phyloP scores from a whole-genome alignment of 352 stramenopile genomes.

The Lagenidium sp. region DNA sequence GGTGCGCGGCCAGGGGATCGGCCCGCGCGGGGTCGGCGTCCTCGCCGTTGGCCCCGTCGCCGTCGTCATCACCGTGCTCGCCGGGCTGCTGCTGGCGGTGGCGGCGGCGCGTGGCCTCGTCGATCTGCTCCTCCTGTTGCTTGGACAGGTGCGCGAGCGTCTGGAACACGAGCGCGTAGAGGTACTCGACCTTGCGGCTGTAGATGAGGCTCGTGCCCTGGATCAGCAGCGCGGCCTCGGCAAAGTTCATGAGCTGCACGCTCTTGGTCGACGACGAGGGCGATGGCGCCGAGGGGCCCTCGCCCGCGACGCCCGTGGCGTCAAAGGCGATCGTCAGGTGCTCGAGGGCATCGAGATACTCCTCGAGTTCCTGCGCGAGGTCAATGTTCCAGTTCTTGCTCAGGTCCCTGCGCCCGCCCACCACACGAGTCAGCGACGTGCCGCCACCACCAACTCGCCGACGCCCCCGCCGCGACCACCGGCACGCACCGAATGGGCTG shows the following conservation, averaged over 20 bases:
- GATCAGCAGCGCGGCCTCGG: constrained; percentile 89
- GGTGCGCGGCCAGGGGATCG: constrained; percentile 1
- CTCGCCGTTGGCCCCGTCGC: constrained; percentile 12
- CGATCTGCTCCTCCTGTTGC: constrained; percentile 38
- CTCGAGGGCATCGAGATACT: constrained; percentile 88
- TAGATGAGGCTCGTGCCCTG: constrained; percentile 92
- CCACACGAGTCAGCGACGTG: background rate
- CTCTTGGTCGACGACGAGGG: background rate
- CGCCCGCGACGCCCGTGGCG: constrained; percentile 17
- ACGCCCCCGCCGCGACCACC: background rate
- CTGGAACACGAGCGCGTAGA: constrained; percentile 90
- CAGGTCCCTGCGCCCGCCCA: constrained; percentile 48
- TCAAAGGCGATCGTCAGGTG: constrained; percentile 61
- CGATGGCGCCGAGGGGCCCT: background rate
- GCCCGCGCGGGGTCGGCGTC: constrained; percentile 2
- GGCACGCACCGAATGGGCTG: constrained; percentile 69
- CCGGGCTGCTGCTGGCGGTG: constrained; percentile 18
- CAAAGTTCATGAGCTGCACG: constrained; percentile 82
- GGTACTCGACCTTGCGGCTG: constrained; percentile 93
- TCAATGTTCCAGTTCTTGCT: constrained; percentile 91
- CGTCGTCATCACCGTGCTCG: constrained; percentile 20
- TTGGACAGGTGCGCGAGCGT: constrained; percentile 76
- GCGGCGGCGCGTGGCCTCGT: no score
- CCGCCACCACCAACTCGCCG: background rate
- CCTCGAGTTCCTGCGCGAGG: constrained; percentile 80